These are phyloP conservation scores for Schizochytrium sp. DNA, from an alignment of 108 stramenopile species.

Conservation along the genomic window DNA sequence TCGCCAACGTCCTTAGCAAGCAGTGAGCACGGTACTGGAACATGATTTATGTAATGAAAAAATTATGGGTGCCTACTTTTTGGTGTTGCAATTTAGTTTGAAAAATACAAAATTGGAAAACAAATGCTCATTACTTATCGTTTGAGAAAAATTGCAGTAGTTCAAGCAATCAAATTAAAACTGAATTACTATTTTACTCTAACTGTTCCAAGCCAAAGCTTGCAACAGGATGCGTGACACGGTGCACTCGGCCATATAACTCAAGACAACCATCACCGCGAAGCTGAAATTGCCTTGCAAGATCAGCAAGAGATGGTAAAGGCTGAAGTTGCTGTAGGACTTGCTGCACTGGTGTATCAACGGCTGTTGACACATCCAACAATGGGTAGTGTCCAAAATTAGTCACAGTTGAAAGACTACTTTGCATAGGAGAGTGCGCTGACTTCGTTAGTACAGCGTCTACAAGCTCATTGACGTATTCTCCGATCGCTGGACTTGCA, in stretches of 20 bases:
- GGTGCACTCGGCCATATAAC: slow-evolving; percentile 74
- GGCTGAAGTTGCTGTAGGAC: slow-evolving; percentile 44
- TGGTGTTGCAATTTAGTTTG: too few species aligned
- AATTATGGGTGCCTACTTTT: too few species aligned
- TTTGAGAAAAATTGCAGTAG: too few species aligned
- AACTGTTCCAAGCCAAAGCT: slow-evolving; percentile 69
- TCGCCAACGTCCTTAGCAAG: too few species aligned
- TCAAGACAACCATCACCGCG: slow-evolving; percentile 72
- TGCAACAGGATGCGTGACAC: slow-evolving; percentile 83
- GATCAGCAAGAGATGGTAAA: slow-evolving; percentile 72
- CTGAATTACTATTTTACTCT: neutral
- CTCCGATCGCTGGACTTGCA: slow-evolving; percentile 82
- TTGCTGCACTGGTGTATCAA: neutral
- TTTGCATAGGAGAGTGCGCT: too few species aligned
- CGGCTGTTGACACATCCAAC: neutral
- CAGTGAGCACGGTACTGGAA: too few species aligned
- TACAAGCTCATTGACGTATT: slow-evolving; percentile 76
- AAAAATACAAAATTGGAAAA: too few species aligned
- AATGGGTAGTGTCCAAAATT: neutral
- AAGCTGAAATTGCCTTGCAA: slow-evolving; percentile 76
- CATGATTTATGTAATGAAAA: too few species aligned
- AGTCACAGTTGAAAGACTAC: neutral
- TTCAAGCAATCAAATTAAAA: too few species aligned
- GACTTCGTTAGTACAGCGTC: slow-evolving; percentile 41
- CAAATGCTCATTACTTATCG: too few species aligned